Evolutionary conservation across 441 rosid genomes (phyloP).

Genomic region (Populus hybrid): DNA sequence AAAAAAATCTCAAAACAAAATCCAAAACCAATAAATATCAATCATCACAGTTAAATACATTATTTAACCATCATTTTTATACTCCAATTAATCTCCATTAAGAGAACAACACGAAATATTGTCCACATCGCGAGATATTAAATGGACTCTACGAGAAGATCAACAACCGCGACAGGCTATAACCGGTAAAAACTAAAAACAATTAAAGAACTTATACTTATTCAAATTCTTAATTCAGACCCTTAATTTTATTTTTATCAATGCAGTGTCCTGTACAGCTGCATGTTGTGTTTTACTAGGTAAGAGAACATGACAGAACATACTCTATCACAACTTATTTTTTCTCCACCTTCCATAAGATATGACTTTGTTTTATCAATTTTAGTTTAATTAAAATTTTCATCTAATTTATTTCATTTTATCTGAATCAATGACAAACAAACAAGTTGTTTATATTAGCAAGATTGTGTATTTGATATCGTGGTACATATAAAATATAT

Average conservation of each 20-base stretch:
- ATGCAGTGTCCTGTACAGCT: not conserved
- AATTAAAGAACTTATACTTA: not conserved
- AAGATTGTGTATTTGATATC: no score
- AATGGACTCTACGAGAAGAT: conserved; percentile 20
- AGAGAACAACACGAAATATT: not conserved
- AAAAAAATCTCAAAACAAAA: not conserved
- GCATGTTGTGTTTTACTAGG: not conserved
- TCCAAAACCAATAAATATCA: not conserved
- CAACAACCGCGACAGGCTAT: conserved; percentile 32
- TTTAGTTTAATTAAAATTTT: no score
- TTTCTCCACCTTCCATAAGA: not conserved
- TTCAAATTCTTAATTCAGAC: not conserved
- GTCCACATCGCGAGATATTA: conserved; percentile 16
- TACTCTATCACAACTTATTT: not conserved
- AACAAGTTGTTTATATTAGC: no score
- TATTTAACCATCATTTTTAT: conserved; percentile 4
- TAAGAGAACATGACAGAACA: not conserved
- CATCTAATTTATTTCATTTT: no score
- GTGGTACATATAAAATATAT: no score
- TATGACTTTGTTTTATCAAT: not conserved
- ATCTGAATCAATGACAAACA: no score
- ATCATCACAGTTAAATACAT: conserved; percentile 16
- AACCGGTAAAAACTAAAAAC: conserved; percentile 33
- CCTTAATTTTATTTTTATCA: not conserved
- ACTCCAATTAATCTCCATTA: not conserved